Percentiles rank a stretch among this genome's conserved stretches.
These are phyloP conservation scores for Microcera coccophila DNA, from an alignment of 2,329 filamentous ascomycete genomes.

Conservation along the genomic window DNA sequence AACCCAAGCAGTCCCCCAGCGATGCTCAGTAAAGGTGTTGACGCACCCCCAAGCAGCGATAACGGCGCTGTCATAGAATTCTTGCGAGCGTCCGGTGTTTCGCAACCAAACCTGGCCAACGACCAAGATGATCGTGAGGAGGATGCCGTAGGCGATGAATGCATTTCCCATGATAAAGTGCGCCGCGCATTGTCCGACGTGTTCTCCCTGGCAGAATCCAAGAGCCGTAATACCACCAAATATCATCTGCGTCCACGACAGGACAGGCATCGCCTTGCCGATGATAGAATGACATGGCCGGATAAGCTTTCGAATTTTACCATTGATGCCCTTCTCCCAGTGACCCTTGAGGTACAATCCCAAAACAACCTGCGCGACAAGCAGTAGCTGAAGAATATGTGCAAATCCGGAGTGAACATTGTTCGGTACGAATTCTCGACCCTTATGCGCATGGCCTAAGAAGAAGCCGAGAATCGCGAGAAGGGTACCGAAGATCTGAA, in stretches of 20 bases:
- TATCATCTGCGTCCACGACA: slow-evolving; percentile 89
- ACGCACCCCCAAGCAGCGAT: slow-evolving; percentile 95
- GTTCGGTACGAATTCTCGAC: slow-evolving; percentile 70
- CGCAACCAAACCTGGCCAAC: slow-evolving; percentile 86
- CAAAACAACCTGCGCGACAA: slow-evolving; percentile 71
- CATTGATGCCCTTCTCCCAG: slow-evolving; percentile 78
- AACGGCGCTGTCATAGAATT: slow-evolving; percentile 90
- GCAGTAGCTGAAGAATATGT: slow-evolving; percentile 72
- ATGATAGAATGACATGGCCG: slow-evolving; percentile 73
- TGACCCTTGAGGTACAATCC: slow-evolving; percentile 88
- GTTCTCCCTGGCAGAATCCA: slow-evolving; percentile 89
- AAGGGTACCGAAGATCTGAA: slow-evolving; percentile 70
- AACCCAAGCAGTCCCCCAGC: slow-evolving; percentile 86
- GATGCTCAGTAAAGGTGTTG: slow-evolving; percentile 97
- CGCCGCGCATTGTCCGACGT: slow-evolving; percentile 85
- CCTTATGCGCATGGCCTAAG: slow-evolving; percentile 85
- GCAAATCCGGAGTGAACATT: slow-evolving; percentile 84
- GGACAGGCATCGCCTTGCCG: slow-evolving; percentile 81
- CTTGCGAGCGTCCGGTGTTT: slow-evolving; percentile 79
- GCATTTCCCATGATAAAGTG: slow-evolving; percentile 99
- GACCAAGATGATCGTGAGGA: slow-evolving; percentile 79
- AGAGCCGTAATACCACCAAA: slow-evolving; percentile 91
- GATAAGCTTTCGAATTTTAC: slow-evolving; percentile 67
- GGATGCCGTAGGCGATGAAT: slow-evolving; percentile 89
- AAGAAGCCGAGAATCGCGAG: slow-evolving; percentile 83